These are phyloP conservation scores for Raddia guianensis DNA, from an alignment of 176 grass and related monocot genomes.

Conservation along the genomic window DNA sequence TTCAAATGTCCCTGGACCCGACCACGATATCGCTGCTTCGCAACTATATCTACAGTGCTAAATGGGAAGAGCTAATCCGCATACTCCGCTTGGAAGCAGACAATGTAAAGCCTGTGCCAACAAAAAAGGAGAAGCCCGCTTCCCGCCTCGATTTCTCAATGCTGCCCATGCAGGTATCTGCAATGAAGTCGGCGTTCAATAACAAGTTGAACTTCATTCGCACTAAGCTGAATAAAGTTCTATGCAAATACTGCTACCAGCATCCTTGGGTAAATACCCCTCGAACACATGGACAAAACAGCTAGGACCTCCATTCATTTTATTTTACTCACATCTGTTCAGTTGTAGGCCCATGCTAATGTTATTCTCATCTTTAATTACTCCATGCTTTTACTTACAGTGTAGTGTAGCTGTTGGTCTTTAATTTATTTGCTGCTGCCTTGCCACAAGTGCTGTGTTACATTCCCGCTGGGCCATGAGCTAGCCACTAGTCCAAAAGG, in stretches of 20 bases:
- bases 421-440: no score
- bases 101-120: background rate
- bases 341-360: no score
- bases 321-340: no score
- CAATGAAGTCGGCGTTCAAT: background rate
- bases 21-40: background rate
- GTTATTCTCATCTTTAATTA: no score
- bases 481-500: no score
- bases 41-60: background rate
- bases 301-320: no score
- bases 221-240: background rate
- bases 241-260: background rate
- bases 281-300: no score
- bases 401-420: no score
- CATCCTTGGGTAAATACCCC: background rate
- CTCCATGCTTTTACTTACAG: no score
- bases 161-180: background rate
- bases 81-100: background rate
- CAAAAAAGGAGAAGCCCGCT: background rate
- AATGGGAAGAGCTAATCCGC: background rate
- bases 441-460: no score
- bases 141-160: background rate
- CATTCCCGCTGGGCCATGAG: no score
- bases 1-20: background rate
- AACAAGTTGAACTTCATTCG: background rate